phyloP scores from a whole-genome alignment of 495 filamentous ascomycete genomes.

The Penicillium mononematosum region DNA sequence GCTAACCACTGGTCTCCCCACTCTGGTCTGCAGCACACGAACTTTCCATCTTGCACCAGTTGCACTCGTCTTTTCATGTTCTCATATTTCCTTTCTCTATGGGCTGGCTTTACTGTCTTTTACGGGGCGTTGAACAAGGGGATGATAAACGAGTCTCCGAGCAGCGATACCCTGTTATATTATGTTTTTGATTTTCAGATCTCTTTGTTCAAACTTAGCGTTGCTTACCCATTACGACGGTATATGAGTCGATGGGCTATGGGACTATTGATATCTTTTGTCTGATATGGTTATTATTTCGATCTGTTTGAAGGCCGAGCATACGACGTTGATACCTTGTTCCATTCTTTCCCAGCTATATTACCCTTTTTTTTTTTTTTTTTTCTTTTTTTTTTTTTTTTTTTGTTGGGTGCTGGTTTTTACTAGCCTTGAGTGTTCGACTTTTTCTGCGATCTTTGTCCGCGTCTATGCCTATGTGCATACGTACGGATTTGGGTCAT shows the following conservation, averaged over 20 bases:
- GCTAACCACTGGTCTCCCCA: background rate
- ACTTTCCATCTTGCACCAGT: background rate
- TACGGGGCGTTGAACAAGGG: slow-evolving; percentile 41
- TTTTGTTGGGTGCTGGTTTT: slow-evolving; percentile 17
- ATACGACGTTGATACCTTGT: slow-evolving; percentile 46
- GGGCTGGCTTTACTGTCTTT: slow-evolving; percentile 18
- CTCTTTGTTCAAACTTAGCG: slow-evolving; percentile 23
- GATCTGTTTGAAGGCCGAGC: slow-evolving; percentile 33
- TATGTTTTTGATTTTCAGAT: slow-evolving; percentile 24
- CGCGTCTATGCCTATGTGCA: slow-evolving; percentile 11
- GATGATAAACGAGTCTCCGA: slow-evolving; percentile 51
- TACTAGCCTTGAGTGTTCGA: background rate
- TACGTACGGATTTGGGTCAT: slow-evolving; percentile 20
- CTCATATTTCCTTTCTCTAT: slow-evolving; percentile 22
- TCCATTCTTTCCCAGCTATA: slow-evolving; percentile 19
- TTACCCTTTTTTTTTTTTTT: slow-evolving; percentile 9
- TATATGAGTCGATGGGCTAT: slow-evolving; percentile 26
- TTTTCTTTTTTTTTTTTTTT: slow-evolving; percentile 16
- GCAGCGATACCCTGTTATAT: slow-evolving; percentile 48
- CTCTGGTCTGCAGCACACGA: background rate
- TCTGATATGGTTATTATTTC: slow-evolving; percentile 10
- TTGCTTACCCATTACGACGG: slow-evolving; percentile 27
- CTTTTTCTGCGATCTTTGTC: slow-evolving; percentile 3
- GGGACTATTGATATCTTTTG: slow-evolving; percentile 21
- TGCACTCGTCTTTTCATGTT: slow-evolving; percentile 19